Evolutionary conservation across 768 basidiomycete genomes (phyloP), one percentile per base, ranked within the genome.

Genomic region (Podaxis sp.): DNA sequence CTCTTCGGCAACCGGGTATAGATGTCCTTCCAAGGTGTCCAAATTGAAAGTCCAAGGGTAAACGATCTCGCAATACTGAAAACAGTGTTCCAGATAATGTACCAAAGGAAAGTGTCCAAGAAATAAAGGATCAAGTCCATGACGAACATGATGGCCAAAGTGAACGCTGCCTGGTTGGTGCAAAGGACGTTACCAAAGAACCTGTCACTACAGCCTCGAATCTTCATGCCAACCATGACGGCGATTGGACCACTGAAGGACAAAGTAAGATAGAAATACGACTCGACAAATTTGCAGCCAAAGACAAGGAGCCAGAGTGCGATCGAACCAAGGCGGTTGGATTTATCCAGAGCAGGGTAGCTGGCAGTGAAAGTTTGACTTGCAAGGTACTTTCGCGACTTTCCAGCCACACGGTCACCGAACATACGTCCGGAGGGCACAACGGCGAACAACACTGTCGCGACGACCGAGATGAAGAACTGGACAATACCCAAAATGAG

Each of bases 101-200:
- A 99, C 97, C 97, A 99, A 32, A 99, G 77, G 89, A 98, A 99
- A 5, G 97, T 99, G 77, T 99, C 97, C 74, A 99, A 81, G 85
- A 98, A 99, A 84, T 93, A 99, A 48, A 99, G 84, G 55, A 90
- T 86, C 50, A 99, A 77, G 70, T 98, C 97, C 96, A 98, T 98
- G 79, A 97, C 78, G 71, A 95, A 98, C 96, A 98, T 99, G 79
- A 98, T 90, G 58, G 97, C 86, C 70, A 99, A 75, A 7, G 96
- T 90, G 75, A 98, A 98, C 3, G 91, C 92, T 1, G 95, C 91
- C 66, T 99, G 97, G 72, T 98, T 95, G 51, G 79, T 77, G 76
- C 97, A 99, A 14, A 99, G 83, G 7, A 78, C 80, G 66, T 81
- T 79, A 14, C 95, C 95, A 63, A 98, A 94, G 73, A 84, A 86